phyloP scores from a whole-genome alignment of 768 basidiomycete genomes.

The Hericium erinaceus region DNA sequence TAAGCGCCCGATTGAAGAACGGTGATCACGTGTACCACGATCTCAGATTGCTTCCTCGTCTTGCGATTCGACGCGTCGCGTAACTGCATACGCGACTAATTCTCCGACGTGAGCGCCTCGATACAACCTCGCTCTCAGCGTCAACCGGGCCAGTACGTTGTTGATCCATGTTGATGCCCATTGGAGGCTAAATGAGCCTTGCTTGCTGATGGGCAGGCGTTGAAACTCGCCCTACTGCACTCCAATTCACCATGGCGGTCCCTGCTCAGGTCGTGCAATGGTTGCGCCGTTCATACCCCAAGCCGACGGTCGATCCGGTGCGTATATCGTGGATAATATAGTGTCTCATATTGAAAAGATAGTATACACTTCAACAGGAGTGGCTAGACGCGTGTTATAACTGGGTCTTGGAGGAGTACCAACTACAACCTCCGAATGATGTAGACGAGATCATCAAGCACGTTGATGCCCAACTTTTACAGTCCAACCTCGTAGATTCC shows the following conservation, averaged over 20 bases:
- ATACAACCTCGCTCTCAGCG: too few species aligned
- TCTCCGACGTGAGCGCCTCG: too few species aligned
- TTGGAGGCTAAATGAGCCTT: too few species aligned
- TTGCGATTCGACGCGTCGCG: too few species aligned
- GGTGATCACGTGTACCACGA: too few species aligned
- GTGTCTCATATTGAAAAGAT: neutral
- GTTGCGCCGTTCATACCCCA: conserved; percentile 47
- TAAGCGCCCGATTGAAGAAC: too few species aligned
- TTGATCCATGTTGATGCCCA: too few species aligned
- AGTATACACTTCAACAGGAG: conserved; percentile 34
- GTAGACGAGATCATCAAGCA: conserved; percentile 43
- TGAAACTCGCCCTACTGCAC: too few species aligned
- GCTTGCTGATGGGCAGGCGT: too few species aligned
- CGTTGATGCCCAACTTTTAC: conserved; percentile 58
- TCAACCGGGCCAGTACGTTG: too few species aligned
- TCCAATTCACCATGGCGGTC: conserved; percentile 17
- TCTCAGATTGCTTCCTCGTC: too few species aligned
- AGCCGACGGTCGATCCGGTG: conserved; percentile 57
- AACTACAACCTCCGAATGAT: conserved; percentile 36
- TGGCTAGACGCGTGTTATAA: conserved; percentile 70
- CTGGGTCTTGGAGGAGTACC: conserved; percentile 45
- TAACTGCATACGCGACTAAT: too few species aligned
- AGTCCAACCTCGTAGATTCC: conserved; percentile 65
- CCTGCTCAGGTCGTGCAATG: conserved; percentile 35
- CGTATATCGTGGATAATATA: conserved; percentile 8